Percentiles rank a stretch among this genome's conserved stretches.
Evolutionary conservation across 225 moss, liverwort and hornwort genomes (phyloP).

Genomic region (Neckera pumila): DNA sequence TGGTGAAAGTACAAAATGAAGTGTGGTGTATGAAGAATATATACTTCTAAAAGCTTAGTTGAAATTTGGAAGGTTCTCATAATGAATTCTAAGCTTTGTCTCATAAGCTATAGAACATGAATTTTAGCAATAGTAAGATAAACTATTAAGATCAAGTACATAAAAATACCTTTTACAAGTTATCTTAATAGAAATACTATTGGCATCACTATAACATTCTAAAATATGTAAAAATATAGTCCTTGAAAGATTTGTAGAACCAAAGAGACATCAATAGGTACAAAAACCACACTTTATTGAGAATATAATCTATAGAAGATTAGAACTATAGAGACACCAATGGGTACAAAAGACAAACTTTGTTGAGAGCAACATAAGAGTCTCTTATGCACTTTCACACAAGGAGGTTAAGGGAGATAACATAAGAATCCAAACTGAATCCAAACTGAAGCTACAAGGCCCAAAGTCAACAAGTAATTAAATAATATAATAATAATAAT

Average conservation of each 20-base stretch:
- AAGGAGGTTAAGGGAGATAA: too few relatives aligned
- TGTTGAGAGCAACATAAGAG: background rate
- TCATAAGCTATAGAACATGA: background rate
- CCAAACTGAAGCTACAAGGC: too few relatives aligned
- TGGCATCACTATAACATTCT: background rate
- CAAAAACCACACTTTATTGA: background rate
- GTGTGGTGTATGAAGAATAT: too few relatives aligned
- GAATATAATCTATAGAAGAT: background rate
- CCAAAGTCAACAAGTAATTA: background rate
- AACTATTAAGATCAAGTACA: background rate
- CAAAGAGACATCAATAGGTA: too few relatives aligned
- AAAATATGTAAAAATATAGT: background rate
- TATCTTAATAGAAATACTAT: background rate
- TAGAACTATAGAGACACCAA: rapidly evolving
- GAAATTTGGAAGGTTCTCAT: background rate
- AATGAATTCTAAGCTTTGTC: background rate
- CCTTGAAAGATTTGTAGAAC: background rate
- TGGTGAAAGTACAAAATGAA: background rate
- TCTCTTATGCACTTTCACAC: background rate
- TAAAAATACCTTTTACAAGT: background rate
- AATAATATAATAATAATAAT: too few relatives aligned
- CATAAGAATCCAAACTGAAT: rapidly evolving
- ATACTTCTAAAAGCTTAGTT: background rate
- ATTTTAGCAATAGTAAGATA: background rate
- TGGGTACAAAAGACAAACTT: background rate